These are phyloP conservation scores for Rubia occidens DNA, from an alignment of 305 asterid species.

Conservation along the genomic window DNA sequence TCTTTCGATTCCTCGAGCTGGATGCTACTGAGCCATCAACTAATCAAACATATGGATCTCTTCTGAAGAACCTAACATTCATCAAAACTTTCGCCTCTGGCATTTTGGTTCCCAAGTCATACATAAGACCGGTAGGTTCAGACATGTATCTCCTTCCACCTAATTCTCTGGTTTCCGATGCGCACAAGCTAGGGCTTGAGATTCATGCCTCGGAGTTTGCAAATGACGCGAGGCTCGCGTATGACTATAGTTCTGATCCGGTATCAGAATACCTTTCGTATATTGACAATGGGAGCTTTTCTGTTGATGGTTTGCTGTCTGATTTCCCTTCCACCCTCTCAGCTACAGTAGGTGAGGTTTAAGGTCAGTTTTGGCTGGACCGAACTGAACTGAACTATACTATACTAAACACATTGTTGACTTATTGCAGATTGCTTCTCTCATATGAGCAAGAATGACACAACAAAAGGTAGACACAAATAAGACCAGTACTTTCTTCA, in stretches of 20 bases:
- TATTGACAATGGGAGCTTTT: constrained; percentile 55
- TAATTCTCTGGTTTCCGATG: constrained; percentile 51
- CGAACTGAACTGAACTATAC: no score
- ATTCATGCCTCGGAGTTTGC: constrained; percentile 61
- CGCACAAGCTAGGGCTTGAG: constrained; percentile 66
- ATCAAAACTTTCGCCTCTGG: constrained; percentile 70
- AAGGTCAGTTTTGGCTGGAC: no score
- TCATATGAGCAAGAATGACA: constrained; percentile 50
- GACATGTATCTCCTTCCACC: constrained; percentile 32
- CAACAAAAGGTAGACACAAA: constrained; percentile 34
- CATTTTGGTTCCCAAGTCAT: constrained; percentile 65
- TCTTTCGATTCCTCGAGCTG: constrained; percentile 46
- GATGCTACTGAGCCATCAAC: constrained; percentile 55
- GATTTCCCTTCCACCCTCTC: constrained; percentile 74
- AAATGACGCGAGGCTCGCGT: constrained; percentile 41
- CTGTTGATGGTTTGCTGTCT: constrained; percentile 79
- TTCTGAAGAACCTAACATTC: constrained; percentile 49
- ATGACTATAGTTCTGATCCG: constrained; percentile 65
- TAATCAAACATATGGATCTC: constrained; percentile 59
- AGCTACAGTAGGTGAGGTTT: constrained; percentile 48
- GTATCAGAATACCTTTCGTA: constrained; percentile 55
- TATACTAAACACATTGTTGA: no score
- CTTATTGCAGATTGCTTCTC: constrained; percentile 63
- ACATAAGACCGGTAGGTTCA: constrained; percentile 48
- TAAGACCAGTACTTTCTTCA: not conserved